Base-by-base conservation (phyloP, 1,139 yeast genomes). In the Diutina ranongensis region DNA sequence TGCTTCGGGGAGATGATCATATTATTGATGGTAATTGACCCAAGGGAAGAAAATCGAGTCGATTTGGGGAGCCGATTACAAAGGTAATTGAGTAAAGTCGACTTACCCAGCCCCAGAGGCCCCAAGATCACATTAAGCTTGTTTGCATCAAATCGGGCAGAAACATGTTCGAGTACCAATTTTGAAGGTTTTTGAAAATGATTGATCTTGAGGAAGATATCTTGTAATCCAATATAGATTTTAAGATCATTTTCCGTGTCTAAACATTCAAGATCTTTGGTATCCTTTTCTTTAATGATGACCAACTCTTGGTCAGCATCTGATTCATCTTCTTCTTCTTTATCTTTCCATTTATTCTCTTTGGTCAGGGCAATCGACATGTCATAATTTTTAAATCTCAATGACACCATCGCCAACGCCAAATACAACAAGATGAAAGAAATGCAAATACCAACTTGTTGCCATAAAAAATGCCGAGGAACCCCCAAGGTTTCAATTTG, bases 401-500 rank as follows among this genome's bases (percentile, higher is more conserved):
- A 13, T 9, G 38, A 15, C 3, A 35, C 10, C 9, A 35, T 16
- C 9, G 38, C 38, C 21, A 35, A 18, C 12, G 10, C 15, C 2
- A 16, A 12, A 18, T 35, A 35, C 9, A 15, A 13, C 7, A 35
- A 7, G 9, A 35, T 35, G 12, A 13, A 35, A 20, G 38, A 20
- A 10, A 35, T 35, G 21, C 38, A 35, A 35, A 35, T 35, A 7
- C 38, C 38, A 5, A 35, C 38, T 13, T 35, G 38, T 16, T 35
- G 38, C 38, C 38, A 35, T 12, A 35, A 8, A 35, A 35, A 86
- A 49, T 74, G 64, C 32, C 60, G 52, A 18, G 80, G 78, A 50
- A 74, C 83, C 0, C 94, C 94, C 35, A 82, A 63, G n/a, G 71
- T 64, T 1, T 61, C 52, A 18, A 86, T 58, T 46, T 80, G 74